A percentile compares a stretch with the other conserved stretches of the same genome.
phyloP scores from a whole-genome alignment of 768 basidiomycete genomes.

The Pulveroboletus sp. region DNA sequence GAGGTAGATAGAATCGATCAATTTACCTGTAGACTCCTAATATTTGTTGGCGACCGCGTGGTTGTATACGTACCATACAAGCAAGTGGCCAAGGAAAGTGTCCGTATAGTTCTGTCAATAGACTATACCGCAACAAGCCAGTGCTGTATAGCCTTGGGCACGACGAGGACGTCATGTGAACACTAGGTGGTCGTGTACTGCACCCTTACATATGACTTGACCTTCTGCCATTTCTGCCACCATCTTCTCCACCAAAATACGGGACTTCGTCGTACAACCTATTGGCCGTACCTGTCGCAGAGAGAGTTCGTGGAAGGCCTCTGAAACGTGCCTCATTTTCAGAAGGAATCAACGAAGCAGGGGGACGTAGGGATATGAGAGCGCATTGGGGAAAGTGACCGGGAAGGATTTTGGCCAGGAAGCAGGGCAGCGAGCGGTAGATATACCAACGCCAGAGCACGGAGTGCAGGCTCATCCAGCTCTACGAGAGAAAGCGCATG shows the following conservation, averaged over 20 bases:
- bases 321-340: conserved; percentile 40
- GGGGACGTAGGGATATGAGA: conserved; percentile 66
- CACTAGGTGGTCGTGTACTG: conserved; percentile 50
- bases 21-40: too few species aligned
- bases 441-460: conserved; percentile 66
- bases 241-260: conserved; percentile 47
- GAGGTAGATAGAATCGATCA: too few species aligned
- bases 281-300: conserved; percentile 56
- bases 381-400: conserved; percentile 65
- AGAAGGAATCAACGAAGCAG: conserved; percentile 43
- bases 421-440: conserved; percentile 47
- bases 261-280: conserved; percentile 51
- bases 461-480: conserved; percentile 40
- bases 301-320: conserved; percentile 59
- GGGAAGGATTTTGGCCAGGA: conserved; percentile 60
- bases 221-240: conserved; percentile 42
- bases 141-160: conserved; percentile 42
- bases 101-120: too few species aligned
- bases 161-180: conserved; percentile 52
- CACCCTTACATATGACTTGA: conserved; percentile 47
- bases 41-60: too few species aligned
- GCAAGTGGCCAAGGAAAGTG: too few species aligned
- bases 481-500: conserved; percentile 46
- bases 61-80: too few species aligned
- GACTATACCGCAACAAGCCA: conserved; percentile 33